Evolutionary conservation across 2,329 filamentous ascomycete genomes (phyloP).

Genomic region (Fusarium sp.): DNA sequence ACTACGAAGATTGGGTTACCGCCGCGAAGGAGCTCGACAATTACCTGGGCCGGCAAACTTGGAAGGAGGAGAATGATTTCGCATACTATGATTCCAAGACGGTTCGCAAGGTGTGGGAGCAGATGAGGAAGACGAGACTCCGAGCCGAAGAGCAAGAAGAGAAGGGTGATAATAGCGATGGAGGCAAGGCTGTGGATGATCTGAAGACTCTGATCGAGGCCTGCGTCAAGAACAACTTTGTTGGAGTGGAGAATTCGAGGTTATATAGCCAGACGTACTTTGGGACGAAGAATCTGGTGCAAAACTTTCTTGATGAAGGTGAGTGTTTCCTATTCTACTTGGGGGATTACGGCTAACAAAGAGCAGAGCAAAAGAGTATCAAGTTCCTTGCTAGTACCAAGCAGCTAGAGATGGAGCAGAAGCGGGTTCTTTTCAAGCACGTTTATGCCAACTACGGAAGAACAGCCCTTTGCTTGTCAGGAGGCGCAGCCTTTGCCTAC

Average conservation of each 20-base stretch:
- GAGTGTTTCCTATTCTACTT: conserved; percentile 74
- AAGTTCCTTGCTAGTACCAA: conserved; percentile 76
- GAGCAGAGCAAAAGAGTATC: conserved; percentile 73
- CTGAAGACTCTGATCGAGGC: conserved; percentile 84
- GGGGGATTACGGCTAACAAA: conserved; percentile 63
- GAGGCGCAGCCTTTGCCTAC: conserved; percentile 94
- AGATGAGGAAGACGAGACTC: conserved; percentile 75
- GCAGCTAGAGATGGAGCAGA: conserved; percentile 77
- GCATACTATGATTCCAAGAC: conserved; percentile 92
- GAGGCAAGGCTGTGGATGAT: conserved; percentile 74
- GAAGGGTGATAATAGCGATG: conserved; percentile 53
- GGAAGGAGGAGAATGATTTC: conserved; percentile 83
- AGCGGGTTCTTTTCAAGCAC: conserved; percentile 86
- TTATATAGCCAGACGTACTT: conserved; percentile 99
- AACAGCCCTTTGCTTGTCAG: conserved; percentile 91
- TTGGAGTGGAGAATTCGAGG: conserved; percentile 90
- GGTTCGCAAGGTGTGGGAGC: conserved; percentile 79
- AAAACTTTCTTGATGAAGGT: conserved; percentile 90
- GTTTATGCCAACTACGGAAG: conserved; percentile 91
- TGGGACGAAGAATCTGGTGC: conserved; percentile 94
- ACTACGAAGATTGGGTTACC: conserved; percentile 85
- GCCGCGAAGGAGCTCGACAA: conserved; percentile 83
- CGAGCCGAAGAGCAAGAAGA: conserved; percentile 66
- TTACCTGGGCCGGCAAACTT: conserved; percentile 83
- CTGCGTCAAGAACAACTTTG: conserved; percentile 98